phyloP scores from a whole-genome alignment of 2,329 filamentous ascomycete species.

The Sclerotinia nivalis region DNA sequence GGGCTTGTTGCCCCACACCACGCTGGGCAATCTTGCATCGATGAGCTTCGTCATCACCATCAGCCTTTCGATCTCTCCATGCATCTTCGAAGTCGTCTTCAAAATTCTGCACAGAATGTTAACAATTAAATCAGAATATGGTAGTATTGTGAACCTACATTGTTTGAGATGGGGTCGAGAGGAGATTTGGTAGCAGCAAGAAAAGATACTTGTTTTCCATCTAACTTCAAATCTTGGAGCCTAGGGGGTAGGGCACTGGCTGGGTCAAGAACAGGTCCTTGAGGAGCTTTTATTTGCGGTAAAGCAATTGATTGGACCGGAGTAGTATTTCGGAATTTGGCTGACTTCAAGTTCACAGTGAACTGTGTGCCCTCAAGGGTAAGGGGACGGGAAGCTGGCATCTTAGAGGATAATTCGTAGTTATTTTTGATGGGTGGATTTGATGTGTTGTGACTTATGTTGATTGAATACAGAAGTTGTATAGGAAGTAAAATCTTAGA shows the following conservation, averaged over 20 bases:
- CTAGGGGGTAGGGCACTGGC: background rate
- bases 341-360: background rate
- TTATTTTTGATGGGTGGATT: background rate
- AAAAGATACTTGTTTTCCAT: background rate
- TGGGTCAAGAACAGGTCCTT: rapidly evolving
- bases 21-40: background rate
- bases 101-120: background rate
- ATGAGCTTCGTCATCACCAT: background rate
- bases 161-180: too few species aligned
- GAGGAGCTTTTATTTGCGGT: too few species aligned
- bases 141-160: background rate
- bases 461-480: background rate
- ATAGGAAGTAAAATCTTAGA: background rate
- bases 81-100: background rate
- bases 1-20: background rate
- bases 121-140: background rate
- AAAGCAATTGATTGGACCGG: background rate
- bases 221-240: background rate
- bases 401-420: background rate
- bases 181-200: rapidly evolving
- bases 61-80: background rate
- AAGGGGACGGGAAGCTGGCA: background rate
- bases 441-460: background rate
- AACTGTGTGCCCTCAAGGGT: background rate
- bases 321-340: background rate